phyloP scores from a whole-genome alignment of 148 eudicot species.

The Fallopia convolvulus region DNA sequence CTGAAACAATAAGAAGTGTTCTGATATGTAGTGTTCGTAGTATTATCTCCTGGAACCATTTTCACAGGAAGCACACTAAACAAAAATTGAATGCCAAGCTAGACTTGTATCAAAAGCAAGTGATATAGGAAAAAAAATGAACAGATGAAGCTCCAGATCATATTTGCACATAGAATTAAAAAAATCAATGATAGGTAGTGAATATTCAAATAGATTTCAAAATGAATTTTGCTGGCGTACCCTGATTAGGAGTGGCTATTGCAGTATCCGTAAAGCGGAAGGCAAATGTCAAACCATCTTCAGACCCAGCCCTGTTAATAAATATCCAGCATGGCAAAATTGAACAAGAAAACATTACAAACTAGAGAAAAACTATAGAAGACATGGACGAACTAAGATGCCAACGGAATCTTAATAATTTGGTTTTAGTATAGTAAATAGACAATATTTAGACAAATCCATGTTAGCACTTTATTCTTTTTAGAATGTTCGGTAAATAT shows the following conservation, averaged over 20 bases:
- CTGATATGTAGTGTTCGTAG: not conserved
- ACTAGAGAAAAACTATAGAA: not conserved
- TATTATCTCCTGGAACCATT: not conserved
- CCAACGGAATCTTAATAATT: not conserved
- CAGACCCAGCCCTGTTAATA: conserved; percentile 68
- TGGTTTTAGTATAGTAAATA: not conserved
- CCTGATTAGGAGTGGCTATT: conserved; percentile 67
- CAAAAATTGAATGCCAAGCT: too few relatives aligned
- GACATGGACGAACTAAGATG: not conserved
- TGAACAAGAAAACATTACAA: not conserved
- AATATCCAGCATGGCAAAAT: conserved; percentile 13
- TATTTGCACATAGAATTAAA: not conserved
- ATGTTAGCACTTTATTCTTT: not conserved
- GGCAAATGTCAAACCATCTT: too few relatives aligned
- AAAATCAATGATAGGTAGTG: not conserved
- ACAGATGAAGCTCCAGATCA: conserved; percentile 2
- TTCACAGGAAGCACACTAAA: not conserved
- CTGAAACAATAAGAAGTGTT: not conserved
- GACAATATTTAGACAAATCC: not conserved
- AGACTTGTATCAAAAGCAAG: too few relatives aligned
- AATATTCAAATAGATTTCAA: not conserved
- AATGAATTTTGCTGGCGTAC: conserved; percentile 28
- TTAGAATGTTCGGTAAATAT: not conserved
- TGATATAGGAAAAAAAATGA: too few relatives aligned
- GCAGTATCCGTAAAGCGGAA: conserved; percentile 88